These are phyloP conservation scores for Pistacia vera DNA, from an alignment of 345 rosid genomes.

Conservation along the genomic window DNA sequence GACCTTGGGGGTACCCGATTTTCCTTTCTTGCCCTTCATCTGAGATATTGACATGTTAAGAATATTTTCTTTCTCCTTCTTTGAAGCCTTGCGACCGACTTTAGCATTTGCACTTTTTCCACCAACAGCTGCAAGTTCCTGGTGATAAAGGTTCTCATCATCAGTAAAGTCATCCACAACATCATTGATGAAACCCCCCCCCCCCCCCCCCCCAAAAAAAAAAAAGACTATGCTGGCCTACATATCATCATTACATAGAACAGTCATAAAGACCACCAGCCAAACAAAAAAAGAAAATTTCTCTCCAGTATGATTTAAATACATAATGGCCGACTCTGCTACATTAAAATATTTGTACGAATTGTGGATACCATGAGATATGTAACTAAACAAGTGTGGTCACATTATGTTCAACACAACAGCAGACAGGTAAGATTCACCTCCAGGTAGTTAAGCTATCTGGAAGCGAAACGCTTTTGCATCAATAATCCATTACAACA, in stretches of 20 bases:
- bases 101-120: conserved; percentile 71
- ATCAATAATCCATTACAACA: too few relatives aligned
- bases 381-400: too few relatives aligned
- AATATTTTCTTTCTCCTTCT: conserved; percentile 63
- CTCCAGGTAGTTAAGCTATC: too few relatives aligned
- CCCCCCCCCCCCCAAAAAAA: too few relatives aligned
- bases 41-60: conserved; percentile 41
- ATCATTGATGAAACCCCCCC: neutral
- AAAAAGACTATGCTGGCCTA: neutral
- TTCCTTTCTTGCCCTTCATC: conserved; percentile 59
- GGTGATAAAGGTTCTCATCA: conserved; percentile 14
- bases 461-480: too few relatives aligned
- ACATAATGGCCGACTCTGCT: too few relatives aligned
- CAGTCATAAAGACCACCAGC: neutral
- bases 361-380: too few relatives aligned
- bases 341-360: too few relatives aligned
- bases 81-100: conserved; percentile 67
- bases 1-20: conserved; percentile 45
- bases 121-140: conserved; percentile 88
- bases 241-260: neutral
- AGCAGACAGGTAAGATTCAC: too few relatives aligned
- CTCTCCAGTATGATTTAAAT: too few relatives aligned
- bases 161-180: conserved; percentile 13
- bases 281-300: neutral
- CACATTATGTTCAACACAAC: too few relatives aligned